Evolutionary conservation across 2,329 filamentous ascomycete species (phyloP), one percentile per base, ranked within the genome.

Genomic region (Paracamarosporium sp.): DNA sequence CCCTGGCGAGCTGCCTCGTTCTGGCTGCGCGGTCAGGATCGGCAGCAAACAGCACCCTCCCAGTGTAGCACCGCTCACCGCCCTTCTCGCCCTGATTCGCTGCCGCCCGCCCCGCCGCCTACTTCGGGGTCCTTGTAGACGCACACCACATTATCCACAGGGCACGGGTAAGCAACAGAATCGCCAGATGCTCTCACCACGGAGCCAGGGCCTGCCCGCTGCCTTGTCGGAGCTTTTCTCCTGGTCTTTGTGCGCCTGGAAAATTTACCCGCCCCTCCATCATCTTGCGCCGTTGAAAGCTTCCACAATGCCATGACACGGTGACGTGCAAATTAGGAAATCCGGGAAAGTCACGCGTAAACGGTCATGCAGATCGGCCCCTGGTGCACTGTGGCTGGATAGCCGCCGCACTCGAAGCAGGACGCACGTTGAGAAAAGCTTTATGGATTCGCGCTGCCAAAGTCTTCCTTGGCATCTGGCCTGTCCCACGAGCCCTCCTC

Each of bases 401-500:
- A 41, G 44, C 51, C 43, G 43, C 50, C 25, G 20, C 27, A 56
- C 15, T 44, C 50, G 50, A 47, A 53, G 52, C 57, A 50, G 27
- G 31, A 36, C 46, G 22, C 22, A 47, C 28, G 54, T 47, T 48
- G 36, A 53, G 33, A 50, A 53, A 61, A 63, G 57, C 47, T 61
- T 58, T 60, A 65, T 57, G 53, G 50, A 50, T 58, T 59, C 59
- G 65, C 69, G 57, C 67, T 72, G 33, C 76, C 76, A 35, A 88
- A 71, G 72, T 92, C 89, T 73, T 95, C 91, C 27, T 90, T 85
- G 1, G 91, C 91, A 72, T 85, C 89, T 33, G 79, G 75, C 56
- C 87, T 80, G 75, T 93, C 85, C 92, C 93, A 96, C 30, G 89
- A 92, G 56, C 83, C 81, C 67, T 81, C 81, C 79, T 97, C 93